phyloP scores from a whole-genome alignment of 805 yeast species.

The Wickerhamiella sorbophila region DNA sequence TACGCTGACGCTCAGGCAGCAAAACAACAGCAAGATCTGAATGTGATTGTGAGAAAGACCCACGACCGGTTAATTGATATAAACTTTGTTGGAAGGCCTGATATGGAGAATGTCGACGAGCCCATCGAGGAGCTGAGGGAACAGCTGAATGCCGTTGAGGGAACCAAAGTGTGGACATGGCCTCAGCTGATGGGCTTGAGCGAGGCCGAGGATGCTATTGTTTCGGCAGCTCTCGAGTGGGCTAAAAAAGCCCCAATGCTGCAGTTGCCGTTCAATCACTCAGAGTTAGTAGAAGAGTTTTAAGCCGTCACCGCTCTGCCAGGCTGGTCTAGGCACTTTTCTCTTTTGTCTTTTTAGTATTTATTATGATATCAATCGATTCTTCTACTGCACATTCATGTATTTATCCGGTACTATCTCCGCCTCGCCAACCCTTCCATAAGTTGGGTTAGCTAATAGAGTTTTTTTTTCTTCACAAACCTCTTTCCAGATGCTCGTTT shows the following conservation, averaged over 20 bases:
- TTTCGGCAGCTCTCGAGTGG: conserved; percentile 1
- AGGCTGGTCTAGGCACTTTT: no score
- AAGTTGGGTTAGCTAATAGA: no score
- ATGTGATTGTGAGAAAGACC: conserved; percentile 12
- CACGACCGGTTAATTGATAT: conserved; percentile 15
- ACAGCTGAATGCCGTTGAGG: not conserved
- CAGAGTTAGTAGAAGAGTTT: not conserved
- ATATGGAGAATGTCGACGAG: conserved; percentile 4
- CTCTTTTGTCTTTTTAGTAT: no score
- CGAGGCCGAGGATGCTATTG: not conserved
- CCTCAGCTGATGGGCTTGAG: conserved; percentile 5
- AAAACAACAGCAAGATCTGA: conserved; percentile 14
- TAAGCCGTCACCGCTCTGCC: no score
- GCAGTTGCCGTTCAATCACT: not conserved
- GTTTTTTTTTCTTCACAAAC: no score
- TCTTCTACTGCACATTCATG: no score
- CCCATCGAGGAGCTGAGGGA: conserved; percentile 4
- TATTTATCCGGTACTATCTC: no score
- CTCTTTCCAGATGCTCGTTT: not conserved
- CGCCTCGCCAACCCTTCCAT: no score
- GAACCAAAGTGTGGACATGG: not conserved
- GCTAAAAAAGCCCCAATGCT: not conserved
- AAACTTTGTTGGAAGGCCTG: conserved; percentile 9
- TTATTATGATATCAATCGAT: no score
- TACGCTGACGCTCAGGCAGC: conserved; percentile 4